Evolutionary conservation across 108 stramenopile genomes (phyloP).

Genomic region (Seminavis robusta): DNA sequence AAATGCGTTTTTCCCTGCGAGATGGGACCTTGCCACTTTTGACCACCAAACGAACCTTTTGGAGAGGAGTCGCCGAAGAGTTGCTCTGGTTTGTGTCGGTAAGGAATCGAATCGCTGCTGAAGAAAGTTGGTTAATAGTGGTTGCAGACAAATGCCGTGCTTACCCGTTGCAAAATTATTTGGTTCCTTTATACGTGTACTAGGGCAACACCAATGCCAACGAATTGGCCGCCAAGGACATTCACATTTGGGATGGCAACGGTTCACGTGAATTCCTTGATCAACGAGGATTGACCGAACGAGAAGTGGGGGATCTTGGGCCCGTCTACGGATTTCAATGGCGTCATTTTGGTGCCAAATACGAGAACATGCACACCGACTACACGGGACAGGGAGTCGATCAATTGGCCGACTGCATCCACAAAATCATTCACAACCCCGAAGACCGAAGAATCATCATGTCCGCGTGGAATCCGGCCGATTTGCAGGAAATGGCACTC

Average conservation of each 20-base stretch:
- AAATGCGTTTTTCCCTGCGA: conserved; percentile 94
- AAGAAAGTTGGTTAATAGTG: not conserved
- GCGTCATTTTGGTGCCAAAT: conserved; percentile 99
- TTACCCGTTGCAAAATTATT: too few species aligned
- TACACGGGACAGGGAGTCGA: conserved; percentile 99
- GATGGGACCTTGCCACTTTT: conserved; percentile 91
- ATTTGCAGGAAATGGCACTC: conserved; percentile 93
- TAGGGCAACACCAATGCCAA: conserved; percentile 95
- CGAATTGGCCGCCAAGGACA: conserved; percentile 87
- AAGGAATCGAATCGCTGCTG: not conserved
- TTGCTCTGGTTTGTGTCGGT: conserved; percentile 95
- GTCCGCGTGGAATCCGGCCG: conserved; percentile 98
- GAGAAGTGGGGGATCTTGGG: conserved; percentile 98
- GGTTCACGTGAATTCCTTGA: conserved; percentile 98
- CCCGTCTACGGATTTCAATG: conserved; percentile 99
- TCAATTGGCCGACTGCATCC: conserved; percentile 94
- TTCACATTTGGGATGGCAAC: conserved; percentile 99
- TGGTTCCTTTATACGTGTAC: not conserved
- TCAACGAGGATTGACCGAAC: conserved; percentile 84
- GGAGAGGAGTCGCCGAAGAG: conserved; percentile 99
- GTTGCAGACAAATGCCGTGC: too few species aligned
- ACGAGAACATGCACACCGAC: conserved; percentile 95
- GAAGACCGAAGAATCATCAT: conserved; percentile 96
- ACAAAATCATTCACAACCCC: conserved; percentile 94
- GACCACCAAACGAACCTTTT: conserved; percentile 98